Percentiles rank a stretch among this genome's conserved stretches.
Evolutionary conservation across 352 stramenopile genomes (phyloP).

Genomic region (Pythium vanterpoolii): DNA sequence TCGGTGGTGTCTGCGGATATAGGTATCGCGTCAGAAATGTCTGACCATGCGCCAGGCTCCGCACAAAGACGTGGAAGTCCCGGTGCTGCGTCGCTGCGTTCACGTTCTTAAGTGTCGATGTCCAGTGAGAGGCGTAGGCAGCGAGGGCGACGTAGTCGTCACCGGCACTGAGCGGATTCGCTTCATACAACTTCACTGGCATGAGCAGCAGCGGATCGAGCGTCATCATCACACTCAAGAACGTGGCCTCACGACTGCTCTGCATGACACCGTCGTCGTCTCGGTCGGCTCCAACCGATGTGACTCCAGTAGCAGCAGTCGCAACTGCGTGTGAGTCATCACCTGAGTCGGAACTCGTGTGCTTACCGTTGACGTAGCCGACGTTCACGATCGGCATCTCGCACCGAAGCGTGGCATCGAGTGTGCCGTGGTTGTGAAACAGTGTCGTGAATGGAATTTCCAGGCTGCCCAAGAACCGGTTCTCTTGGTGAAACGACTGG

Average conservation of each 20-base stretch:
- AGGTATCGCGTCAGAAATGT: constrained; percentile 78
- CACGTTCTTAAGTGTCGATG: constrained; percentile 7
- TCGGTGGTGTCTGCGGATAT: constrained; percentile 59
- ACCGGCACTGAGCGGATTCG: constrained; percentile 17
- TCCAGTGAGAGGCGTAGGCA: constrained; percentile 40
- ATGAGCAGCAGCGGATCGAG: constrained; percentile 79
- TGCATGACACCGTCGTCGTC: constrained; percentile 35
- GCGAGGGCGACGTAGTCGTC: constrained; percentile 23
- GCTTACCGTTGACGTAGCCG: constrained; percentile 65
- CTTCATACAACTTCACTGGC: constrained; percentile 27
- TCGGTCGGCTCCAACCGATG: constrained; percentile 6
- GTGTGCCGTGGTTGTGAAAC: constrained; percentile 59
- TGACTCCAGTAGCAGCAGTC: background rate
- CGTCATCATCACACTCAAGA: constrained; percentile 85
- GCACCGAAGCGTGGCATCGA: constrained; percentile 83
- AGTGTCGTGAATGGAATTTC: constrained; percentile 89
- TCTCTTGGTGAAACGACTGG: constrained; percentile 63
- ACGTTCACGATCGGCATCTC: constrained; percentile 81
- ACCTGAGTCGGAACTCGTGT: constrained; percentile 5
- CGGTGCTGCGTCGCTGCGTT: constrained; percentile 29
- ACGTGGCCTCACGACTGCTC: constrained; percentile 64
- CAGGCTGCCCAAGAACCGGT: constrained; percentile 80
- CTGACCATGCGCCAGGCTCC: constrained; percentile 56
- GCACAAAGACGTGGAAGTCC: constrained; percentile 74
- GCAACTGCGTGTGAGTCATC: constrained; percentile 3